Evolutionary conservation across 768 basidiomycete genomes (phyloP).

Genomic region (Dacryopinax spathularia): DNA sequence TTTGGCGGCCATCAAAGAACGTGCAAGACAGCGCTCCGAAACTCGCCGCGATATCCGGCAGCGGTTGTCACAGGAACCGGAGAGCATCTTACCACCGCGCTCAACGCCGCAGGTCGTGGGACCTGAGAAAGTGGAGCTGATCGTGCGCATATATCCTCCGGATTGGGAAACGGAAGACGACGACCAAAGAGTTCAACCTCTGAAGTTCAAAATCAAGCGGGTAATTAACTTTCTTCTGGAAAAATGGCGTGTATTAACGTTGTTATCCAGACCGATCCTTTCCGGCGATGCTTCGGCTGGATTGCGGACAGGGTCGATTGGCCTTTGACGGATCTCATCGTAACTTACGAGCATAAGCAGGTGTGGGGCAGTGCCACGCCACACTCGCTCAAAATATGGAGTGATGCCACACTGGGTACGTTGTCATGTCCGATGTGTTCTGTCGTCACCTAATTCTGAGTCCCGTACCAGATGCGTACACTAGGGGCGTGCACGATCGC

Average conservation of each 20-base stretch:
- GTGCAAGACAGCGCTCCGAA: background rate
- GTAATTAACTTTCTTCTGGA: background rate
- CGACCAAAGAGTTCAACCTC: background rate
- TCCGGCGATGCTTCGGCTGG: constrained; percentile 49
- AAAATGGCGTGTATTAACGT: background rate
- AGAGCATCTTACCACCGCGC: background rate
- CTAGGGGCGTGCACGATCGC: constrained; percentile 48
- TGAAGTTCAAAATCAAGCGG: background rate
- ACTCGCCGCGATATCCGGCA: background rate
- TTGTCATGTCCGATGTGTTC: constrained; percentile 7
- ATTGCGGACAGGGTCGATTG: constrained; percentile 48
- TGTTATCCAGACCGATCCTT: constrained; percentile 41
- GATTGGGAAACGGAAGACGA: background rate
- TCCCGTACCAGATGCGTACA: constrained; percentile 64
- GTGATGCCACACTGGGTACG: constrained; percentile 50
- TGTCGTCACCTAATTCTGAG: too few relatives aligned
- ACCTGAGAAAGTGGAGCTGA: background rate
- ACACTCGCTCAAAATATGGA: constrained; percentile 49
- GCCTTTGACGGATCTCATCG: constrained; percentile 37
- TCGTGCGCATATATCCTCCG: background rate
- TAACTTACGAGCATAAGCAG: constrained; percentile 47
- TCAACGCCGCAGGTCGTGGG: background rate
- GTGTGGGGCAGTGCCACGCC: constrained; percentile 61
- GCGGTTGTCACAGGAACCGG: background rate
- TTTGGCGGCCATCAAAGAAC: background rate